Evolutionary conservation across 257 asterid species (phyloP), one percentile per base, ranked within the genome.

Genomic region (Plectranthus barbatus): DNA sequence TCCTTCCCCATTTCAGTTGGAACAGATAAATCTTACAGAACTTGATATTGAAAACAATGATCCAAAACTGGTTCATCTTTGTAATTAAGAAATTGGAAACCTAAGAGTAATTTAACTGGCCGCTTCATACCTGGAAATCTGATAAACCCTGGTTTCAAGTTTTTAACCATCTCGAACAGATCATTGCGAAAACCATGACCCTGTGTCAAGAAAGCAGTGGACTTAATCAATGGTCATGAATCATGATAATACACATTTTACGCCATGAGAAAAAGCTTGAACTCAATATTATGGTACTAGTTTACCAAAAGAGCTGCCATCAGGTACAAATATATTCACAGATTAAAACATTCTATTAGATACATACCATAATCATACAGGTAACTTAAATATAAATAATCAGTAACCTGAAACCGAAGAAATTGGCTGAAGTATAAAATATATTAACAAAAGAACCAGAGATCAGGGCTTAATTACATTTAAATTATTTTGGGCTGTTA

Each of bases 111-210:
- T 31, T 64, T 53, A 21, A n/a, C 5, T 48, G 24, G 19, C 6
- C 2, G 31, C 5, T 5, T 9, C 13, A 10, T 79, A 89, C 99
- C 96, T 80, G 99, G 97, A 81, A 93, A 93, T 77, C 99, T 84
- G 49, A 90, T 48, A 70, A 93, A 93, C 56, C 77, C 91, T 1
- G 99, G 97, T 60, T 60, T 83, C 81, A 93, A 60, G 69, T 72
- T 76, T 70, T 90, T 79, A 72, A 84, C 1, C 96, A 87, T 85
- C 39, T 72, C 76, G 62, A 93, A 93, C 47, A 90, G 96, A 77
- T 90, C 97, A 12, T 80, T 87, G 56, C 97, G 87, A 71, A 90
- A 93, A 41, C 99, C 99, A 46, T 93, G 97, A 41, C 95, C 99
- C 97, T 90, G 84, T 41, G n/a, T 61, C 67, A 69, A 78, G 64